Evolutionary conservation across 2,329 filamentous ascomycete genomes (phyloP).

Genomic region (Fonsecaea pugnacius): DNA sequence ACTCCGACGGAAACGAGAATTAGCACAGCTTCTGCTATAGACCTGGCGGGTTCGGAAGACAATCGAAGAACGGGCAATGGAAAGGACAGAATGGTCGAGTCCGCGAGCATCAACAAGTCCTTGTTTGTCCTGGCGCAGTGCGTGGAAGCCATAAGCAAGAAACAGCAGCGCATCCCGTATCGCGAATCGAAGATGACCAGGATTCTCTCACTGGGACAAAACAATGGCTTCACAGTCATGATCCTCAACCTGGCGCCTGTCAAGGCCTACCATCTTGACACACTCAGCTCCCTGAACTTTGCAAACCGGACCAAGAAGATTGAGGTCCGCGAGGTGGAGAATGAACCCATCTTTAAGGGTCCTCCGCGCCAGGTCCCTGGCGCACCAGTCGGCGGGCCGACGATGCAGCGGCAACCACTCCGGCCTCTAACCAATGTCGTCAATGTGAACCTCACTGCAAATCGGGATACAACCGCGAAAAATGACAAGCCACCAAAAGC

Average conservation of each 20-base stretch:
- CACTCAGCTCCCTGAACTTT: slow-evolving; percentile 89
- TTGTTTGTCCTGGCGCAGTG: slow-evolving; percentile 93
- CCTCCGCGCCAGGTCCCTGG: slow-evolving; percentile 61
- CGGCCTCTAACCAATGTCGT: slow-evolving; percentile 75
- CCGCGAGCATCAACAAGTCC: slow-evolving; percentile 96
- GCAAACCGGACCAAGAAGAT: slow-evolving; percentile 96
- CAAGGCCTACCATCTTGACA: slow-evolving; percentile 92
- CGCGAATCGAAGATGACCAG: slow-evolving; percentile 97
- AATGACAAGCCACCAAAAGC: slow-evolving; percentile 76
- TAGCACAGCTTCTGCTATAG: slow-evolving; percentile 90
- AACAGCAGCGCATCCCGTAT: slow-evolving; percentile 79
- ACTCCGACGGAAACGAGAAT: slow-evolving; percentile 70
- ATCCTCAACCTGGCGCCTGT: slow-evolving; percentile 90
- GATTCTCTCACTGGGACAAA: slow-evolving; percentile 88
- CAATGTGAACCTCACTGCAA: slow-evolving; percentile 68
- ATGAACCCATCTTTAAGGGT: slow-evolving; percentile 86
- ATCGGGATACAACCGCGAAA: slow-evolving; percentile 56
- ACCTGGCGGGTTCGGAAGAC: slow-evolving; percentile 93
- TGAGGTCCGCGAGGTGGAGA: slow-evolving; percentile 92
- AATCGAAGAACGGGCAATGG: slow-evolving; percentile 93
- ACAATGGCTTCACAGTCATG: slow-evolving; percentile 95
- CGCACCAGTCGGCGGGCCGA: slow-evolving; percentile 47
- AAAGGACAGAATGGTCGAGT: slow-evolving; percentile 90
- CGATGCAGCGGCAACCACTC: slow-evolving; percentile 72
- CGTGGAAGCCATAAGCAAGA: slow-evolving; percentile 87